Percentiles rank a stretch among this genome's conserved stretches.
Conservation (phyloP, 495 filamentous ascomycete genomes). For the Chaetomium tenue region DNA sequence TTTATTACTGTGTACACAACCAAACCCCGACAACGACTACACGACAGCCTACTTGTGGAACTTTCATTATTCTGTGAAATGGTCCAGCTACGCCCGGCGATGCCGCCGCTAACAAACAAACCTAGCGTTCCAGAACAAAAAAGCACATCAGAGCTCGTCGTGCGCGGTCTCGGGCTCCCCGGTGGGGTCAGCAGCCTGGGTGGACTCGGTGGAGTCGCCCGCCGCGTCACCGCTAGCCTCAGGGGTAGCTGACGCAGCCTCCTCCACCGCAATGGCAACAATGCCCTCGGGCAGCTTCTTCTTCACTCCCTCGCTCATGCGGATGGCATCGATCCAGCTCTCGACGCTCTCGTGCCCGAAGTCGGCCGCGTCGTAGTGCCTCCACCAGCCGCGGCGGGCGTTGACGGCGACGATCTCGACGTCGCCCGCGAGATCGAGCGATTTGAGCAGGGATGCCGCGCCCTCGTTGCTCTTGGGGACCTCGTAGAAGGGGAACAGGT, state of each 20-base stretch:
- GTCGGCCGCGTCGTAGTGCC: constrained; percentile 59
- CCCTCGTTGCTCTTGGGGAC: constrained; percentile 63
- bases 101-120: constrained; percentile 10
- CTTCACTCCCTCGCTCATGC: constrained; percentile 80
- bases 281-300: constrained; percentile 75
- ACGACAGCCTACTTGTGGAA: neutral
- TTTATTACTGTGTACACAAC: neutral
- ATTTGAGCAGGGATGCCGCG: constrained; percentile 54
- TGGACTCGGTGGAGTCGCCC: constrained; percentile 30
- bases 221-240: constrained; percentile 40
- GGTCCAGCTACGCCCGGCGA: neutral
- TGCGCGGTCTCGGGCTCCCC: constrained; percentile 40
- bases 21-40: neutral
- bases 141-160: constrained; percentile 44
- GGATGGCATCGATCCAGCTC: constrained; percentile 82
- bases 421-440: constrained; percentile 59
- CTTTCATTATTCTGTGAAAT: neutral
- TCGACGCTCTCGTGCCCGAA: constrained; percentile 64
- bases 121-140: neutral
- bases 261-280: constrained; percentile 58
- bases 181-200: constrained; percentile 33
- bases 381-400: constrained; percentile 81
- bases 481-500: constrained; percentile 80
- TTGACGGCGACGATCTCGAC: constrained; percentile 78
- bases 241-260: constrained; percentile 38